phyloP scores from a whole-genome alignment of 805 yeast species.

The Pichia thaimueangensis region DNA sequence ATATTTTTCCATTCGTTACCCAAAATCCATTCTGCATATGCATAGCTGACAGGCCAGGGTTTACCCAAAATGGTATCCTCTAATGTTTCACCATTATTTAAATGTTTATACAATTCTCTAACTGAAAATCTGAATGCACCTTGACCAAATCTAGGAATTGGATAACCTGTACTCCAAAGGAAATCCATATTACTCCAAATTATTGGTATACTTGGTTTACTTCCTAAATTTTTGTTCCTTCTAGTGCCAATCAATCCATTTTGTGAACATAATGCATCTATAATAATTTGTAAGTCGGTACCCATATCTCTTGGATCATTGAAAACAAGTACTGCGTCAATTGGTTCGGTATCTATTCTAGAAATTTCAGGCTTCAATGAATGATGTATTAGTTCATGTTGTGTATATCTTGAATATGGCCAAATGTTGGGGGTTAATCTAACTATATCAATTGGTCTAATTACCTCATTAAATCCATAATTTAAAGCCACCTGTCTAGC shows the following conservation, averaged over 20 bases:
- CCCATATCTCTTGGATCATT: conserved; percentile 90
- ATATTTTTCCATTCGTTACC: conserved; percentile 40
- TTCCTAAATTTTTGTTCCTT: conserved; percentile 28
- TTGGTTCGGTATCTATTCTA: conserved; percentile 30
- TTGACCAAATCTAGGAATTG: conserved; percentile 78
- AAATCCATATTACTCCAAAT: conserved; percentile 79
- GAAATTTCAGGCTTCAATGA: conserved; percentile 28
- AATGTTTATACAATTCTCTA: conserved; percentile 46
- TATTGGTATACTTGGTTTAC: conserved; percentile 59
- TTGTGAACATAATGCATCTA: conserved; percentile 61
- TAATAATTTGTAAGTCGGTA: conserved; percentile 71
- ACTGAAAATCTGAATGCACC: conserved; percentile 72
- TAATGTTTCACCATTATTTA: conserved; percentile 37
- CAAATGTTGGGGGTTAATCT: conserved; percentile 49
- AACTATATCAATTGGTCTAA: conserved; percentile 67
- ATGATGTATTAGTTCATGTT: conserved; percentile 38
- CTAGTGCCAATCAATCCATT: conserved; percentile 61
- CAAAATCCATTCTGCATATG: conserved; percentile 69
- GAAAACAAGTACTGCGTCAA: conserved; percentile 77
- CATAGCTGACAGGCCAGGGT: conserved; percentile 71
- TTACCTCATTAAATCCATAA: conserved; percentile 74
- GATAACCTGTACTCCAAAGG: conserved; percentile 80
- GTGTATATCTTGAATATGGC: conserved; percentile 57
- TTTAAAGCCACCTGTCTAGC: conserved; percentile 68
- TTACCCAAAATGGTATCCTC: conserved; percentile 66